These are phyloP conservation scores for Saccharomycopsis hybrid DNA, from an alignment of 1,139 yeast genomes.

Conservation along the genomic window DNA sequence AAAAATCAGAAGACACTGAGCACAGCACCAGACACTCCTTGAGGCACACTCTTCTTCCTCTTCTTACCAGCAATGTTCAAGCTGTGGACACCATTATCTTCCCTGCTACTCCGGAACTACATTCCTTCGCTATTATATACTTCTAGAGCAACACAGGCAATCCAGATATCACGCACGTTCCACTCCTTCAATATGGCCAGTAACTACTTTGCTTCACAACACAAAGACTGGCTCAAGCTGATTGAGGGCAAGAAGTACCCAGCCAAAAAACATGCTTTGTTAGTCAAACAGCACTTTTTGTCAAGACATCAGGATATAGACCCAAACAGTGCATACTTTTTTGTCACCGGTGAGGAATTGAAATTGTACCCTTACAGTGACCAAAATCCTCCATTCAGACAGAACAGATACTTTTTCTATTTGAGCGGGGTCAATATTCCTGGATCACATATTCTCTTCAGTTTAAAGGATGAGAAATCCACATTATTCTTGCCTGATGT, in stretches of 20 bases:
- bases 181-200: too few species aligned
- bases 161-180: too few species aligned
- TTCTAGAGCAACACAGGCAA: too few species aligned
- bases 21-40: too few species aligned
- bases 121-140: too few species aligned
- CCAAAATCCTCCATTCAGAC: slow-evolving; percentile 73
- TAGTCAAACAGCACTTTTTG: slow-evolving; percentile 41
- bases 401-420: slow-evolving; percentile 84
- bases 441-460: slow-evolving; percentile 64
- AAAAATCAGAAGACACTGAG: too few species aligned
- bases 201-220: slow-evolving; percentile 18
- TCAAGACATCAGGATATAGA: slow-evolving; percentile 24
- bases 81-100: too few species aligned
- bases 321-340: slow-evolving; percentile 32
- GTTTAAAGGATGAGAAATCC: slow-evolving; percentile 46
- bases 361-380: slow-evolving; percentile 74
- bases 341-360: slow-evolving; percentile 61
- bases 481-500: slow-evolving; percentile 74
- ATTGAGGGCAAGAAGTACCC: slow-evolving; percentile 48
- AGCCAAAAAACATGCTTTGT: slow-evolving; percentile 62
- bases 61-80: too few species aligned
- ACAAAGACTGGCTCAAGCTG: slow-evolving; percentile 25
- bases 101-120: too few species aligned
- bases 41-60: too few species aligned
- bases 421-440: slow-evolving; percentile 81